A percentile compares a stretch with the other conserved stretches of the same genome.
phyloP scores from a whole-genome alignment of 306 rosid genomes.

The Astragalus membranaceus region DNA sequence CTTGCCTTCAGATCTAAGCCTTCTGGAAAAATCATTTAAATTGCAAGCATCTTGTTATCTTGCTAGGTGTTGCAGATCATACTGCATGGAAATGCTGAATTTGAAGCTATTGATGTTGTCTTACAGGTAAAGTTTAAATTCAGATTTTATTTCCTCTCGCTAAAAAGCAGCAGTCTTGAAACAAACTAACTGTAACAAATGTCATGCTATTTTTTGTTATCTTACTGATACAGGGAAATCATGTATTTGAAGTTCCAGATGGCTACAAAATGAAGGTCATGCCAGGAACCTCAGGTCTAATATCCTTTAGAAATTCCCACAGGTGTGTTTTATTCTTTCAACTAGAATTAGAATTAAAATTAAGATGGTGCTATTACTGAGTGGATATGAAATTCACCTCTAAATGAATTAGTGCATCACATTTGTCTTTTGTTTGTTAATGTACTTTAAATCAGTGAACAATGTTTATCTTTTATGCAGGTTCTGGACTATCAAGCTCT shows the following conservation, averaged over 20 bases:
- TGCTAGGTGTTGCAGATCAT: slow-evolving; percentile 60
- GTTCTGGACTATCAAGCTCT: too few relatives aligned
- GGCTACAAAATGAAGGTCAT: slow-evolving; percentile 64
- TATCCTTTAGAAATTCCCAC: slow-evolving; percentile 15
- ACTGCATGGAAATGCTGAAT: slow-evolving; percentile 94
- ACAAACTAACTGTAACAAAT: slow-evolving; percentile 1
- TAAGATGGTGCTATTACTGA: too few relatives aligned
- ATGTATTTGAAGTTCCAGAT: slow-evolving; percentile 79
- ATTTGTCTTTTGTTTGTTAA: too few relatives aligned
- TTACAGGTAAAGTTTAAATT: slow-evolving; percentile 54
- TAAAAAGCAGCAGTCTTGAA: not conserved
- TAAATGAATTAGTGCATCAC: too few relatives aligned
- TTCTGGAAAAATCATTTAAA: not conserved
- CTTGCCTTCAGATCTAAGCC: not conserved
- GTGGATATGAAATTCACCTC: too few relatives aligned
- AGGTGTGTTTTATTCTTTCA: too few relatives aligned
- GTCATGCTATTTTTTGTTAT: slow-evolving; percentile 16
- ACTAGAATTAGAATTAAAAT: too few relatives aligned
- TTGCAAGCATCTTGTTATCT: slow-evolving; percentile 23
- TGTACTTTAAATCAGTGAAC: too few relatives aligned
- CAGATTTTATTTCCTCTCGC: not conserved
- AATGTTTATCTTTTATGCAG: too few relatives aligned
- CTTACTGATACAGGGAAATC: slow-evolving; percentile 65
- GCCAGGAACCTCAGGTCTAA: slow-evolving; percentile 56
- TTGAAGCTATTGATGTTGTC: slow-evolving; percentile 73